Percentiles rank a stretch among this genome's conserved stretches.
These are phyloP conservation scores for Eucalyptus regnans DNA, from an alignment of 345 rosid genomes.

Conservation along the genomic window DNA sequence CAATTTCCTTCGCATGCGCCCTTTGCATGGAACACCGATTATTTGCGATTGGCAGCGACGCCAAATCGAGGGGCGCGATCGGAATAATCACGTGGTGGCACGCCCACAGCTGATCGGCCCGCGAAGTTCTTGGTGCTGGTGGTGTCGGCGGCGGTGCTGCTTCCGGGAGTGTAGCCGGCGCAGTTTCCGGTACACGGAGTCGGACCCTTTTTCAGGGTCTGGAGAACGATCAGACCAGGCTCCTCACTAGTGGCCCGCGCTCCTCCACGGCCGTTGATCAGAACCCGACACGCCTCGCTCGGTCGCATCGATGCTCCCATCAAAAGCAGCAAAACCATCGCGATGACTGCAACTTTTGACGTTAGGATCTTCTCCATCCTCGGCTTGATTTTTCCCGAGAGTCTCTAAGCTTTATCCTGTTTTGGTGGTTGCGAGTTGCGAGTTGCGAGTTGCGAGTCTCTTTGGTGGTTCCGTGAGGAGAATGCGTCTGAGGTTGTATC, in stretches of 20 bases:
- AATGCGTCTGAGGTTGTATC: neutral
- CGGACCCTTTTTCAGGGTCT: neutral
- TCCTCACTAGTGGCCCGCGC: neutral
- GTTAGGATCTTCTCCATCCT: neutral
- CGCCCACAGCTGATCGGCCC: neutral
- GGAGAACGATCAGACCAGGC: neutral
- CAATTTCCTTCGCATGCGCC: neutral
- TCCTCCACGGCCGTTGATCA: neutral
- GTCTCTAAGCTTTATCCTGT: neutral
- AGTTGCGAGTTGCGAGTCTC: neutral
- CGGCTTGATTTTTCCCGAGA: neutral
- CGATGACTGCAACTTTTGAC: neutral
- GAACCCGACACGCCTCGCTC: neutral
- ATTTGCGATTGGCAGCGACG: neutral
- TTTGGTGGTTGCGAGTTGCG: neutral
- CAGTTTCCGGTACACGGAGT: neutral
- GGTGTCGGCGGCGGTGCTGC: neutral
- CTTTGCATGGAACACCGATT: neutral
- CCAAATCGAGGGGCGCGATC: neutral
- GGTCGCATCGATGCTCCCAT: neutral
- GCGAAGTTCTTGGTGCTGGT: neutral
- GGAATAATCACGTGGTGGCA: neutral
- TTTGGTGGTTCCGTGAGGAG: neutral
- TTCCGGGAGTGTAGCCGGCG: neutral
- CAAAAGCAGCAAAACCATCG: neutral